A percentile compares a stretch with the other conserved stretches of the same genome.
Conservation (phyloP, 1,284 basidiomycete species). For the Meira miltonrushii region DNA sequence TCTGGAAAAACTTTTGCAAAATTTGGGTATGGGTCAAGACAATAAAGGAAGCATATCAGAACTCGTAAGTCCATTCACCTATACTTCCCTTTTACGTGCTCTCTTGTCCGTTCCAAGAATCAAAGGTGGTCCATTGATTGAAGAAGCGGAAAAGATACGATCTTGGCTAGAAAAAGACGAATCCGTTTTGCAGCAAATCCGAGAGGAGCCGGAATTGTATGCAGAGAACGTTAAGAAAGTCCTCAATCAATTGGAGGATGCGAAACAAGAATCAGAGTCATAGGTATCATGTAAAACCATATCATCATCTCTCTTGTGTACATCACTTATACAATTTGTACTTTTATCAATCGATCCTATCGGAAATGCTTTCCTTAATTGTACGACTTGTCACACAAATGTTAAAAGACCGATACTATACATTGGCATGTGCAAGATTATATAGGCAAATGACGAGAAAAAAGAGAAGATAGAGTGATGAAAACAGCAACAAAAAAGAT, state of each 20-base stretch:
- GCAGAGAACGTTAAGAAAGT: neutral
- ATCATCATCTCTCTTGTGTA: neutral
- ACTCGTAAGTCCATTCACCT: neutral
- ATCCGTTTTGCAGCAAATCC: neutral
- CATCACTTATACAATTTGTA: neutral
- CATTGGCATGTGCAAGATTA: neutral
- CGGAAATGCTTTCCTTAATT: no score
- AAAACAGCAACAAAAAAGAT: slow-evolving; percentile 1
- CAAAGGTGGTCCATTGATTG: neutral
- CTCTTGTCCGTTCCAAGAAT: neutral
- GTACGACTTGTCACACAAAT: neutral
- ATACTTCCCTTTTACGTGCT: neutral
- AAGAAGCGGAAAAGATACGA: slow-evolving; percentile 1
- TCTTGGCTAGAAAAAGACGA: neutral
- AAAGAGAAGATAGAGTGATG: neutral
- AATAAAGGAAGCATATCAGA: no score
- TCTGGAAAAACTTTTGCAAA: no score
- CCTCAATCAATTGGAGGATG: neutral
- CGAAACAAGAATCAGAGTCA: neutral
- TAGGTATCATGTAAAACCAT: neutral
- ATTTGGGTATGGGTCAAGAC: no score
- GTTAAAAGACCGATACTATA: neutral
- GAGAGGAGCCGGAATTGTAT: neutral
- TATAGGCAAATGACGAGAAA: neutral
- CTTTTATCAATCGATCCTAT: no score